Conservation (phyloP, 805 yeast genomes). For the Komagataella populi region DNA sequence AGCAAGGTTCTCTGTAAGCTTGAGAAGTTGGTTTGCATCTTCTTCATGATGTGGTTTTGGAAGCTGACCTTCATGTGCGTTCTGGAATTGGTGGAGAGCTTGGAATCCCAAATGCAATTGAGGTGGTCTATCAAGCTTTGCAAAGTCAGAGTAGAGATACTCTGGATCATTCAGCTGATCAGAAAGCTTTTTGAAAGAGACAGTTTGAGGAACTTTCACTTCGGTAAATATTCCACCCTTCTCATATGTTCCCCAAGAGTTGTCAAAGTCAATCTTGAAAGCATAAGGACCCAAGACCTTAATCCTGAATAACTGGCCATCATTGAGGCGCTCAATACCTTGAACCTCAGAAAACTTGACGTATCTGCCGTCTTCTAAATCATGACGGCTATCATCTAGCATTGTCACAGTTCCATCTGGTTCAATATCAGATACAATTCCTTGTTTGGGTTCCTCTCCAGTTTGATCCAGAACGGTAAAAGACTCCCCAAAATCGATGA, state of each 20-base stretch:
- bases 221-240: slow-evolving; percentile 89
- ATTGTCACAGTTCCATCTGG: slow-evolving; percentile 83
- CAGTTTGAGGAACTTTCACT: slow-evolving; percentile 67
- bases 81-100: slow-evolving; percentile 67
- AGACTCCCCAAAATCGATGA: slow-evolving; percentile 79
- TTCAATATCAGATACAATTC: slow-evolving; percentile 85
- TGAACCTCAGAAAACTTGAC: slow-evolving; percentile 80
- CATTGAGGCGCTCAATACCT: slow-evolving; percentile 65
- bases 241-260: slow-evolving; percentile 44
- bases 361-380: slow-evolving; percentile 81
- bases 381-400: slow-evolving; percentile 86
- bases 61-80: slow-evolving; percentile 43
- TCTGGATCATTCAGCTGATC: slow-evolving; percentile 71
- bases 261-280: slow-evolving; percentile 53
- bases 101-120: slow-evolving; percentile 88
- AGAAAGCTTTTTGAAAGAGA: slow-evolving; percentile 49
- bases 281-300: slow-evolving; percentile 93
- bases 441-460: slow-evolving; percentile 86
- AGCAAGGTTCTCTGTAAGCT: slow-evolving; percentile 45
- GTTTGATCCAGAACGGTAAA: slow-evolving; percentile 75
- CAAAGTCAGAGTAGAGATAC: slow-evolving; percentile 71
- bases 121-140: slow-evolving; percentile 85
- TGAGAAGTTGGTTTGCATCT: slow-evolving; percentile 58
- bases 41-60: slow-evolving; percentile 69
- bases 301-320: slow-evolving; percentile 60